Evolutionary conservation across 805 yeast species (phyloP), one percentile per base, ranked within the genome.

Genomic region (Candida ortonii): DNA sequence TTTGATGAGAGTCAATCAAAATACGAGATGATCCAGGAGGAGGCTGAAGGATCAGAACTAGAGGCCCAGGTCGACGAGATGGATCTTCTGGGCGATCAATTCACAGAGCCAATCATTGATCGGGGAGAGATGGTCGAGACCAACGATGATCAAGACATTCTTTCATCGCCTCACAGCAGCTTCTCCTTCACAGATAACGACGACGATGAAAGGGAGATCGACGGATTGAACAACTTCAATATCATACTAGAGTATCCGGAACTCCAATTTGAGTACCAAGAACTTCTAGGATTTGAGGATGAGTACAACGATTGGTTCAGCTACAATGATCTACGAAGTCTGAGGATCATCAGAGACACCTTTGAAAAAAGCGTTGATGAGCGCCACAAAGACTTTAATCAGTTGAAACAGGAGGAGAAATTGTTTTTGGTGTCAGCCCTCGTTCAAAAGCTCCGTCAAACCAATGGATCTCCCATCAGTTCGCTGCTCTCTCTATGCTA

Each of bases 281-380:
- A 71, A 31, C 47, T 51, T 1, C 58, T 62, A 9, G 38, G 50
- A 2, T 51, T 73, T 12, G 39, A 41, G 10, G 53, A 54, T 1
- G 83, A 78, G 42, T 31, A 59, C 11, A 53, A 55, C 30, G 68
- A 65, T 29, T 65, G 70, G 70, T 65, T 65, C 33, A 48, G 53
- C 16, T 41, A 26, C 25, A 45, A 43, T 17, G 68, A 65, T 31
- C 37, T 65, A 17, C 46, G 41, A 21, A 43, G 45, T 8, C 16
- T 61, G 36, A 38, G 37, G 9, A 22, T 43, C 9, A 29, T 58
- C 7, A 38, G 18, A 9, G 22, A 31, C 12, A 28, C 40, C 5
- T 41, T 39, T 20, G 34, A 44, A 7, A 36, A 35, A 7, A 25
- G 13, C 12, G 16, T 24, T 11, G 12, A 27, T n/a, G 12, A 23